Evolutionary conservation across 1,284 basidiomycete species (phyloP), one percentile per base, ranked within the genome.

Genomic region (Rhodotorula sp.): DNA sequence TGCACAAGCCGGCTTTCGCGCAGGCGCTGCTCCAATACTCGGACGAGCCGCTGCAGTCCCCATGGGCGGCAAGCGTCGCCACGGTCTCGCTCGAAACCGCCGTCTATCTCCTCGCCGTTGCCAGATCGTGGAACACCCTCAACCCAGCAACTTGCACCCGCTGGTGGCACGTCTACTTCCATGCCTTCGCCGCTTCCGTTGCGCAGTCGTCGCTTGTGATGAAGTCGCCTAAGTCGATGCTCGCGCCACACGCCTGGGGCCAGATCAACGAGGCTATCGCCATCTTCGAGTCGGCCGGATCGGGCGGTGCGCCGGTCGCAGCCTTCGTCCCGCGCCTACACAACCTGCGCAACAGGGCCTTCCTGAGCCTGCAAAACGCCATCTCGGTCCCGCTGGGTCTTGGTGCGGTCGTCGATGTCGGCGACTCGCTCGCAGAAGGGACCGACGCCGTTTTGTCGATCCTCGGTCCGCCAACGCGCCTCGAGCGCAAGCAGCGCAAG

Each of bases 161-260:
- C 7, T 78, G 75, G 75, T 78, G 77, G 76, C 73, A 77, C 59
- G 67, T 76, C 65, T 76, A 70, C 50, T 77, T 74, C 57, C 75
- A 77, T 55, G 73, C 77, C 13, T 75, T 74, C n/a, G 72, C 72
- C 23, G 74, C 66, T 14, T 56, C 67, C 12, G 74, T 75, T 60
- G 70, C 72, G 23, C 72, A 75, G 42, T 60, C 71, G 4, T 67
- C 70, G 7, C 64, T 78, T 34, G 70, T 77, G 56, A 77, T 78
- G 68, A 75, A 75, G 55, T 67, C 61, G 7, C 77, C 77, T 5
- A 58, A 44, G 0, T 74, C 67, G n/a, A 54, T 72, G 19, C 68
- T 78, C 34, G 73, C 74, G 17, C 73, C 70, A 4, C 69, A 75
- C 53, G 67, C 77, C 34, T 78, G 77, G 77, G 46, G 59, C 23